Base-by-base conservation (phyloP, 768 basidiomycete genomes). In the Trametes coccinea region DNA sequence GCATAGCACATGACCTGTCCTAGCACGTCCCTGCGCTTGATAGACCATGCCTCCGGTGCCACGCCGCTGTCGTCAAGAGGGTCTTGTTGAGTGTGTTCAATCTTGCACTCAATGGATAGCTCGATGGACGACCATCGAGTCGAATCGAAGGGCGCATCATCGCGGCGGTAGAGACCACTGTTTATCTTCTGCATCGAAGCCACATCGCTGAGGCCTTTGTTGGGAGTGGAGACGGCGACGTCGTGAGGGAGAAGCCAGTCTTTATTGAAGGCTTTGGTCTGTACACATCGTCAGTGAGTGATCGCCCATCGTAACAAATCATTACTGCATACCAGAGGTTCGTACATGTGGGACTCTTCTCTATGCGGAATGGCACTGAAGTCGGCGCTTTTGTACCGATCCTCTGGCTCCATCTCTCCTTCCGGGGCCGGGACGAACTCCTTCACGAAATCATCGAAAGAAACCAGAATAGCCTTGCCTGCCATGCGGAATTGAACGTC, bases 61-160 rank as follows among this genome's bases (percentile, higher is more conserved):
- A 13, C 48, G 3, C 31, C 31, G 4, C 17, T 9, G 11, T 56
- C 55, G 55, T 56, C 55, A 17, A 56, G 39, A 11, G 55, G 55
- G 17, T 56, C 55, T 4, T 47, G 33, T 9, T 40, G 31, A 8
- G 27, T 37, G 34, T 17, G 11, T 0, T 37, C 10, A 7, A 17
- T 47, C 45, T 56, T 56, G 55, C 55, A 56, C 22, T 56, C 55
- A 17, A 56, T 56, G 9, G 34, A 30, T n/a, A 56, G 31, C 34
- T 56, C 55, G 45, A 56, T 47, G 17, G 33, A 22, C 1, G 34
- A 46, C 55, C 55, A 46, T n/a, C 16, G 5, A 7, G 55, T 47
- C 34, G 37, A n/a, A 2, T 22, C 17, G 37, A 40, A 4, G 13
- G 34, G 34, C 16, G 30, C 56, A 10, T 16, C 48, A 2, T 30